A percentile compares a stretch with the other conserved stretches of the same genome.
These are phyloP conservation scores for Colletotrichum costaricense DNA, from an alignment of 2,329 filamentous ascomycete genomes.

Conservation along the genomic window DNA sequence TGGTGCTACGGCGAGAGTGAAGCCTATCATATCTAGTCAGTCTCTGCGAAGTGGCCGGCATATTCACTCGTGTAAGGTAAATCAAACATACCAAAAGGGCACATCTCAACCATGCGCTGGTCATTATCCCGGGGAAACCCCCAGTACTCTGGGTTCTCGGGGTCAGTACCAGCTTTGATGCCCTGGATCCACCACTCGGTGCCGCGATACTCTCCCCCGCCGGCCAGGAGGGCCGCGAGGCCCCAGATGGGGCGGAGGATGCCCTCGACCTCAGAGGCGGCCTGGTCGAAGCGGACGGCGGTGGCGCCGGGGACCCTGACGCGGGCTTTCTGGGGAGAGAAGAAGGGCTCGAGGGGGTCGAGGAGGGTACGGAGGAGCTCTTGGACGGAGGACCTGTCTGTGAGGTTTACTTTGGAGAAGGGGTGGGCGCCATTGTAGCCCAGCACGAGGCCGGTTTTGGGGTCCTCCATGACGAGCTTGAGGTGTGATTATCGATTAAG, in stretches of 20 bases:
- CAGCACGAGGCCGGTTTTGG: constrained; percentile 47
- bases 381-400: constrained; percentile 67
- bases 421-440: constrained; percentile 66
- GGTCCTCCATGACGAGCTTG: constrained; percentile 22
- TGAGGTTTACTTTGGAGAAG: constrained; percentile 63
- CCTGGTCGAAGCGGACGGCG: constrained; percentile 81
- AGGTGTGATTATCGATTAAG: not conserved
- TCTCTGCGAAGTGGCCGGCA: too few relatives aligned
- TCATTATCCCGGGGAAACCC: constrained; percentile 80
- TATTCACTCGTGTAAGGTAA: too few relatives aligned
- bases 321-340: constrained; percentile 73
- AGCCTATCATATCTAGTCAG: constrained; percentile 55
- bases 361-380: constrained; percentile 72
- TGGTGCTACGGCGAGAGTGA: constrained; percentile 76
- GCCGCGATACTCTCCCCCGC: constrained; percentile 72
- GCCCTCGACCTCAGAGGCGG: constrained; percentile 81
- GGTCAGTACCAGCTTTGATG: constrained; percentile 77
- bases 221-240: constrained; percentile 75
- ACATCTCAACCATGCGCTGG: constrained; percentile 89
- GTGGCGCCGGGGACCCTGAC: constrained; percentile 76
- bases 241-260: constrained; percentile 82
- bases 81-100: constrained; percentile 68
- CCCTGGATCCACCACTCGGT: constrained; percentile 77
- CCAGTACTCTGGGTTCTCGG: constrained; percentile 78
- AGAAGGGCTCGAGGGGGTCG: constrained; percentile 77